phyloP scores from a whole-genome alignment of 345 rosid genomes.

The Brassica cretica region DNA sequence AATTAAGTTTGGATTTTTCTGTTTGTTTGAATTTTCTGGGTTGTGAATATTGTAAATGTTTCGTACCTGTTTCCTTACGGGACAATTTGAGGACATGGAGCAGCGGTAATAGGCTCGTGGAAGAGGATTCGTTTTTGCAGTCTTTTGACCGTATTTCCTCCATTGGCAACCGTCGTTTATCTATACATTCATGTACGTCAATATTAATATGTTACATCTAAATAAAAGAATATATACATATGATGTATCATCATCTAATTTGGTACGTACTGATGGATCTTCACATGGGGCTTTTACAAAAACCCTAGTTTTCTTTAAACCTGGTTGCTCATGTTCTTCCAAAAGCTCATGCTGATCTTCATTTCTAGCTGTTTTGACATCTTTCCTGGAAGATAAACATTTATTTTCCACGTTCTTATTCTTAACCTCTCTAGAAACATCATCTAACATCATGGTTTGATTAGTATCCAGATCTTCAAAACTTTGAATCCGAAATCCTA shows the following conservation, averaged over 20 bases:
- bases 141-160: slow-evolving; percentile 96
- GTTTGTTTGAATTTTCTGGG: background rate
- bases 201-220: background rate
- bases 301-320: slow-evolving; percentile 77
- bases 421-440: slow-evolving; percentile 23
- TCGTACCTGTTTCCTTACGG: slow-evolving; percentile 88
- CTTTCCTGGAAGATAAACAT: slow-evolving; percentile 49
- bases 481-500: slow-evolving; percentile 43
- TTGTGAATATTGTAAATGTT: background rate
- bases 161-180: slow-evolving; percentile 91
- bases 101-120: slow-evolving; percentile 97
- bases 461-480: slow-evolving; percentile 23
- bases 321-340: slow-evolving; percentile 42
- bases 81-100: slow-evolving; percentile 60
- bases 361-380: slow-evolving; percentile 42
- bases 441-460: slow-evolving; percentile 25
- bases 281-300: slow-evolving; percentile 86
- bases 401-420: slow-evolving; percentile 36
- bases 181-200: slow-evolving; percentile 38
- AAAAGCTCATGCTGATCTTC: slow-evolving; percentile 46
- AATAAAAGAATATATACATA: background rate
- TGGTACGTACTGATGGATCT: slow-evolving; percentile 56
- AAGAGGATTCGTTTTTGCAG: slow-evolving; percentile 87
- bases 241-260: background rate
- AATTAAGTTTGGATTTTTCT: background rate